Evolutionary conservation across 1,139 yeast species (phyloP).

Genomic region (Saccharomyces hybrid): DNA sequence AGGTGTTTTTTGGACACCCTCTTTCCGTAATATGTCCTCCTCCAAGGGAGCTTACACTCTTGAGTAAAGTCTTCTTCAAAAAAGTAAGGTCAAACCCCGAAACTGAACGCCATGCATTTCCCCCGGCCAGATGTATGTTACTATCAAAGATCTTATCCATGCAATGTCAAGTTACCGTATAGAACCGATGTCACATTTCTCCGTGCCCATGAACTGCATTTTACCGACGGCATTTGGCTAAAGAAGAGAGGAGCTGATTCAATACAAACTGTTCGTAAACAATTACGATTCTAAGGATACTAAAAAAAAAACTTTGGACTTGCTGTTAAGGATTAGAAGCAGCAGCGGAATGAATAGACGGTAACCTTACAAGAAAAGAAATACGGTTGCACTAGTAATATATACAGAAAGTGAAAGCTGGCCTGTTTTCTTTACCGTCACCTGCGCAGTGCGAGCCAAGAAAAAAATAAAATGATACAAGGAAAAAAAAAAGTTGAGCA

Average conservation of each 20-base stretch:
- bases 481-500: not conserved
- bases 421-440: not conserved
- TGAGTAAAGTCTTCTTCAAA: not conserved
- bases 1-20: too few relatives aligned
- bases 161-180: not conserved
- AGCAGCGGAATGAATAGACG: not conserved
- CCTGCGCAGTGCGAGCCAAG: not conserved
- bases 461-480: not conserved
- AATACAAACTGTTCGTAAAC: not conserved
- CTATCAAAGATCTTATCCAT: not conserved
- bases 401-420: not conserved
- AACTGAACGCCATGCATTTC: not conserved
- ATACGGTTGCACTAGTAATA: not conserved
- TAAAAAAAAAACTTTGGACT: too few relatives aligned
- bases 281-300: not conserved
- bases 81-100: not conserved
- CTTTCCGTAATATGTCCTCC: not conserved
- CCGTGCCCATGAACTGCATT: not conserved
- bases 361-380: not conserved
- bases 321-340: not conserved
- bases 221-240: not conserved
- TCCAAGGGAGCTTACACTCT: not conserved
- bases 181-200: not conserved
- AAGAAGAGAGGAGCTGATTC: too few relatives aligned
- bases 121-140: not conserved